Conservation (phyloP, 345 rosid genomes). For the Gossypium turneri region DNA sequence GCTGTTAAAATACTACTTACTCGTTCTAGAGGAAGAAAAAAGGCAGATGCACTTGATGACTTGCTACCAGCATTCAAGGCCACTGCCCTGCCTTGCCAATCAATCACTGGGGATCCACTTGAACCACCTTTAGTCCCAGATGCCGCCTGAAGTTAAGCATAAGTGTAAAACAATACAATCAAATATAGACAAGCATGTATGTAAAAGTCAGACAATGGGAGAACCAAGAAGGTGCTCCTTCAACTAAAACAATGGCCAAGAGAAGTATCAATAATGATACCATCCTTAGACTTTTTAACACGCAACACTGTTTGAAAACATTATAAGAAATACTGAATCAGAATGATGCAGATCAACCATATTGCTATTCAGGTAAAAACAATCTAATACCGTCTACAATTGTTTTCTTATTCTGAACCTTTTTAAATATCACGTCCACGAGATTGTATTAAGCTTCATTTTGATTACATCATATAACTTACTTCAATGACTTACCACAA, state of each 20-base stretch:
- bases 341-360: not conserved
- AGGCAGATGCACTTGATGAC: constrained; percentile 85
- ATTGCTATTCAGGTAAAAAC: not conserved
- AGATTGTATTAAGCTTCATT: not conserved
- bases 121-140: constrained; percentile 98
- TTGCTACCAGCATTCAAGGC: constrained; percentile 98
- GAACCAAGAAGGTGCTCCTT: not conserved
- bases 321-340: not conserved
- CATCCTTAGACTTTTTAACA: not conserved
- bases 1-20: constrained; percentile 34
- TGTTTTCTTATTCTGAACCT: not conserved
- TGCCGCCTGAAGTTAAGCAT: constrained; percentile 62
- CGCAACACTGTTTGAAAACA: not conserved
- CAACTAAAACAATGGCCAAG: not conserved
- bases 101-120: constrained; percentile 97
- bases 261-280: not conserved
- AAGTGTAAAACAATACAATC: constrained; percentile 3
- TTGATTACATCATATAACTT: not conserved
- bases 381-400: not conserved
- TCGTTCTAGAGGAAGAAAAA: constrained; percentile 81
- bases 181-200: not conserved
- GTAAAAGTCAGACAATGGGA: not conserved
- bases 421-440: not conserved
- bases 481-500: not conserved
- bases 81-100: constrained; percentile 93